Evolutionary conservation across 2,329 filamentous ascomycete genomes (phyloP).

Genomic region (Apiospora rasikravindrae): DNA sequence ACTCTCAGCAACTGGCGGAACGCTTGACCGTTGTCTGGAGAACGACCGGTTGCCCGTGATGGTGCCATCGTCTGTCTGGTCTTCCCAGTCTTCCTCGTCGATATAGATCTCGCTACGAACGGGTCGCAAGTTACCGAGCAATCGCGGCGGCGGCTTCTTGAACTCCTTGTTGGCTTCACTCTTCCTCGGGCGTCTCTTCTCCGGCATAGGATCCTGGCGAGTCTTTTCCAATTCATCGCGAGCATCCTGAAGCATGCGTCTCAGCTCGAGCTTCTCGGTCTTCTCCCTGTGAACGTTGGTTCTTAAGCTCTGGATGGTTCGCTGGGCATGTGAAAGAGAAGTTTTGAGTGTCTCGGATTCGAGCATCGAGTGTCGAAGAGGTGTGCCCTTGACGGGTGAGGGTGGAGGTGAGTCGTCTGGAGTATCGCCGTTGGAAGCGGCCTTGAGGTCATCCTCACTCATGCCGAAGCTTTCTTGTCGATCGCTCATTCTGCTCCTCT

Average conservation of each 20-base stretch:
- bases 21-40: conserved; percentile 32
- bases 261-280: conserved; percentile 96
- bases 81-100: conserved; percentile 90
- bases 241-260: conserved; percentile 92
- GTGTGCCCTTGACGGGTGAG: conserved; percentile 90
- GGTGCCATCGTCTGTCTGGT: conserved; percentile 55
- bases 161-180: conserved; percentile 59
- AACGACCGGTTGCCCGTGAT: conserved; percentile 6
- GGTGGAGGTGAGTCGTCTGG: conserved; percentile 90
- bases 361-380: conserved; percentile 80
- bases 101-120: conserved; percentile 79
- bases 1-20: conserved; percentile 37
- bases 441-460: conserved; percentile 68
- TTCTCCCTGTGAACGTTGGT: conserved; percentile 96
- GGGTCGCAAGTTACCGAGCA: conserved; percentile 77
- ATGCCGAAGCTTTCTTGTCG: conserved; percentile 62
- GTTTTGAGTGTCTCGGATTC: conserved; percentile 96
- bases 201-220: conserved; percentile 56
- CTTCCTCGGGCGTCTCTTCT: conserved; percentile 68
- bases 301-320: conserved; percentile 95
- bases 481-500: conserved; percentile 70
- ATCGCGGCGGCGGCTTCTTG: conserved; percentile 75
- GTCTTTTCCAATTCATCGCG: conserved; percentile 86
- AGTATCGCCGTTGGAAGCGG: conserved; percentile 71
- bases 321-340: conserved; percentile 90